Percentiles rank a stretch among this genome's conserved stretches.
phyloP scores from a whole-genome alignment of 139 green algal species.

The Tetratostichococcus sp. region DNA sequence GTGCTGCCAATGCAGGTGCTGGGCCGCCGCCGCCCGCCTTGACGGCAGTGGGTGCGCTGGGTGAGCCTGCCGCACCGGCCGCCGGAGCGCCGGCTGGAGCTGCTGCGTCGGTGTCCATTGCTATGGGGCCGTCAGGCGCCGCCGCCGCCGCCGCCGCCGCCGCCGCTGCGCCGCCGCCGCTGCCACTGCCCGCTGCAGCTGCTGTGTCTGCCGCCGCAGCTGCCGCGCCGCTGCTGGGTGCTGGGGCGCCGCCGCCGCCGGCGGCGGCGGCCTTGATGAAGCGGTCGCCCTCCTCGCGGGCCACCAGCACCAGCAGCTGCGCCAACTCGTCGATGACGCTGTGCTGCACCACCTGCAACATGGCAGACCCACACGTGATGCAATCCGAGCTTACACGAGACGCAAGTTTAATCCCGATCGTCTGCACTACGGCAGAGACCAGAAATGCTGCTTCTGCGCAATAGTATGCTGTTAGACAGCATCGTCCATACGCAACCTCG shows the following conservation, averaged over 20 bases:
- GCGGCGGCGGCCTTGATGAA: neutral
- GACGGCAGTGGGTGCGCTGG: too few relatives aligned
- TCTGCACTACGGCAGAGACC: too few relatives aligned
- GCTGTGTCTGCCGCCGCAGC: neutral
- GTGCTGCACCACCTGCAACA: constrained; percentile 31
- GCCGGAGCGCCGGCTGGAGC: too few relatives aligned
- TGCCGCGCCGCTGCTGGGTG: neutral
- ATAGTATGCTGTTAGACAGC: too few relatives aligned
- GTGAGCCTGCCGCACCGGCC: too few relatives aligned
- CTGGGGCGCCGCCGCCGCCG: neutral
- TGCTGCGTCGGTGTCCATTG: too few relatives aligned
- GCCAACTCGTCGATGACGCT: constrained; percentile 43
- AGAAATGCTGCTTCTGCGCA: too few relatives aligned
- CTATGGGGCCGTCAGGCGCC: too few relatives aligned
- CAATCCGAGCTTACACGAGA: too few relatives aligned
- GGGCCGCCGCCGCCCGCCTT: neutral
- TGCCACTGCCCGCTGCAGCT: neutral
- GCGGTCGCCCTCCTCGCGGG: constrained; percentile 12
- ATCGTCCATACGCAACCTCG: too few relatives aligned
- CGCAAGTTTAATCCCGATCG: too few relatives aligned
- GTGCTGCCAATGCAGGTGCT: neutral
- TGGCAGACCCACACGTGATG: constrained; percentile 20
- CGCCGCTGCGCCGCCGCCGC: neutral
- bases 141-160: neutral
- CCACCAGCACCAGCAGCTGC: constrained; percentile 22